Percentiles rank a stretch among this genome's conserved stretches.
phyloP scores from a whole-genome alignment of 495 filamentous ascomycete genomes.

The Aspergillus bridgeri region DNA sequence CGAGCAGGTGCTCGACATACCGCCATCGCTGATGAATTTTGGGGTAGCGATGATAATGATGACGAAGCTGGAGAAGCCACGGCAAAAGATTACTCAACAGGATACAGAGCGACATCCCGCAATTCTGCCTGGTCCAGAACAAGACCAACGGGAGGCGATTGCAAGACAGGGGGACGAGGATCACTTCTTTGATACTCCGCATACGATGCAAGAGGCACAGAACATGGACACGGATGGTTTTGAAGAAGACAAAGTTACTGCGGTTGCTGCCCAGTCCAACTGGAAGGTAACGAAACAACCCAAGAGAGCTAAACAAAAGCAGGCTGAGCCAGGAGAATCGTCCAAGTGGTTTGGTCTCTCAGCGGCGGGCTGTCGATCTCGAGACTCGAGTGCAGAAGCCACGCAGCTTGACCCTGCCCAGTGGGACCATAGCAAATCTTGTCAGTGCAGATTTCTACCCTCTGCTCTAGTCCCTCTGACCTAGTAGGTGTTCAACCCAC shows the following conservation, averaged over 20 bases:
- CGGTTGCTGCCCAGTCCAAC: background rate
- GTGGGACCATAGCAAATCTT: conserved; percentile 1
- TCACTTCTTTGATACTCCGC: conserved; percentile 1
- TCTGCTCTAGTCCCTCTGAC: no score
- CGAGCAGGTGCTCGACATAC: conserved; percentile 1
- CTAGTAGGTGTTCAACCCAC: no score
- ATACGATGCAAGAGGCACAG: conserved; percentile 2
- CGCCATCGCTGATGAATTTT: background rate
- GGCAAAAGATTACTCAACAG: background rate
- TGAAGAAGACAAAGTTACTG: background rate
- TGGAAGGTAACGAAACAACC: background rate
- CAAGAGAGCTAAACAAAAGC: background rate
- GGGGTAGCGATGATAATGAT: conserved; percentile 1
- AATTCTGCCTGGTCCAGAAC: background rate
- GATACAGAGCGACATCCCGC: conserved; percentile 2
- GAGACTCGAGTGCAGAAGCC: conserved; percentile 1
- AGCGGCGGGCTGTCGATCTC: background rate
- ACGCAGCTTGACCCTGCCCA: background rate
- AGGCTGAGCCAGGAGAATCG: background rate
- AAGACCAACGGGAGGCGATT: background rate
- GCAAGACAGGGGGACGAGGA: background rate
- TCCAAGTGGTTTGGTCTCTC: background rate
- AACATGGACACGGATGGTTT: background rate
- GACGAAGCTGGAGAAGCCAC: background rate
- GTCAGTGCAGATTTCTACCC: background rate